Conservation (phyloP, 176 grass and related monocot genomes). For the Eleusine coracana region DNA sequence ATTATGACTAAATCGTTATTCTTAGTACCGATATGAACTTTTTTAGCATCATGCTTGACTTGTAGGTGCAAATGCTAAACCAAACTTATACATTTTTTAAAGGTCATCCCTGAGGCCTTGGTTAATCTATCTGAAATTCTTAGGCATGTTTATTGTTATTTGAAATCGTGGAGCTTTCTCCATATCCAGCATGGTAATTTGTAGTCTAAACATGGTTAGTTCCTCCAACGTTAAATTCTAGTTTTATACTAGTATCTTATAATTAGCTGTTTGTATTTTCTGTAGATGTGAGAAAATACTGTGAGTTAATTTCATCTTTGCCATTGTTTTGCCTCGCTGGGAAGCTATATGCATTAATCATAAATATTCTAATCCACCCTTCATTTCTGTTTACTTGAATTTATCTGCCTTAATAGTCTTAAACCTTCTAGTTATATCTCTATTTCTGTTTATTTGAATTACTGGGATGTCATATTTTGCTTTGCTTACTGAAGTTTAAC, state of each 20-base stretch:
- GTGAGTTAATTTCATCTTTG: background rate
- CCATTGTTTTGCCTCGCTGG: too few relatives aligned
- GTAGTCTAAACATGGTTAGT: conserved; percentile 8
- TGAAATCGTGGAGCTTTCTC: background rate
- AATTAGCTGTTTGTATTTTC: background rate
- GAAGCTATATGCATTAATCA: background rate
- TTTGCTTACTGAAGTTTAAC: conserved; percentile 45
- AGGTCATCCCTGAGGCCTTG: background rate
- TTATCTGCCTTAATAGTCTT: conserved; percentile 6
- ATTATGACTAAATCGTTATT: background rate
- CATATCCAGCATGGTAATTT: conserved; percentile 4
- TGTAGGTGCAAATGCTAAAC: background rate
- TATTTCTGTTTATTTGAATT: conserved; percentile 2
- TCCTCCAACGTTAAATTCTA: background rate
- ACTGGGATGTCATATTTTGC: background rate
- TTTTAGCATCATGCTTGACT: conserved; percentile 14
- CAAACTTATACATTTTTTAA: background rate
- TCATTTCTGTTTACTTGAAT: background rate
- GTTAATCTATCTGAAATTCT: background rate
- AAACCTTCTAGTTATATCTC: conserved; percentile 1
- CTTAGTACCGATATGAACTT: background rate
- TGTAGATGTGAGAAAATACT: conserved; percentile 6
- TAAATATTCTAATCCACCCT: conserved; percentile 2
- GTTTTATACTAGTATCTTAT: conserved; percentile 9
- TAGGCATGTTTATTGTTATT: background rate